Percentiles rank a stretch among this genome's conserved stretches.
phyloP scores from a whole-genome alignment of 83 land plant genomes.

The Diphasiastrum complanatum region DNA sequence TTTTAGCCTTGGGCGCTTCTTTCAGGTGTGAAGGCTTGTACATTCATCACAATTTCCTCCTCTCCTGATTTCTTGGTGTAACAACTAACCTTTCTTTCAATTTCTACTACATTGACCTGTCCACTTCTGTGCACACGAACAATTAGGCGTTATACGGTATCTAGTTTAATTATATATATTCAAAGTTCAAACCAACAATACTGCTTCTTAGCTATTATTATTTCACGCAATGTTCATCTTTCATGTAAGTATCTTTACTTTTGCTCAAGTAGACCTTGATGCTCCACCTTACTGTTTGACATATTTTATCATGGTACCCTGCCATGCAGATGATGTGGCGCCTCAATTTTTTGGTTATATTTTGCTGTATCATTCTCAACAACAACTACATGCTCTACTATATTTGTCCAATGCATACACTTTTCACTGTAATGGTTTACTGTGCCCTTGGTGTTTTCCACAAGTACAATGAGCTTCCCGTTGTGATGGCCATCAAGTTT shows the following conservation, averaged over 20 bases:
- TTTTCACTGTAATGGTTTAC: slow-evolving; percentile 97
- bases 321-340: slow-evolving; percentile 99
- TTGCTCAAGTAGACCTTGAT: too few species aligned
- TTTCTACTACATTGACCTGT: too few species aligned
- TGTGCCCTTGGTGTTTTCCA: slow-evolving; percentile 81
- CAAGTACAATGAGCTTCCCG: slow-evolving; percentile 77
- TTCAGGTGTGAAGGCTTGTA: slow-evolving; percentile 56
- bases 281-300: too few species aligned
- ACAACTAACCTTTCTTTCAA: too few species aligned
- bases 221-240: too few species aligned
- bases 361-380: slow-evolving; percentile 88
- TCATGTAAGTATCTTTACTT: too few species aligned
- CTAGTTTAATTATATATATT: too few species aligned
- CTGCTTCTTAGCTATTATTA: too few species aligned
- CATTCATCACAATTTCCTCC: not conserved
- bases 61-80: not conserved
- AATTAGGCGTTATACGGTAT: too few species aligned
- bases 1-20: slow-evolving; percentile 90
- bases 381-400: slow-evolving; percentile 96
- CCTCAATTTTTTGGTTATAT: slow-evolving; percentile 83
- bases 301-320: not conserved
- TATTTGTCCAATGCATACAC: slow-evolving; percentile 99
- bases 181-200: too few species aligned
- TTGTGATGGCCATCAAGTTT: slow-evolving; percentile 76
- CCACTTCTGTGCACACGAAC: too few species aligned